These are phyloP conservation scores for Xylariaceae sp. DNA, from an alignment of 2,329 filamentous ascomycete species.

Conservation along the genomic window DNA sequence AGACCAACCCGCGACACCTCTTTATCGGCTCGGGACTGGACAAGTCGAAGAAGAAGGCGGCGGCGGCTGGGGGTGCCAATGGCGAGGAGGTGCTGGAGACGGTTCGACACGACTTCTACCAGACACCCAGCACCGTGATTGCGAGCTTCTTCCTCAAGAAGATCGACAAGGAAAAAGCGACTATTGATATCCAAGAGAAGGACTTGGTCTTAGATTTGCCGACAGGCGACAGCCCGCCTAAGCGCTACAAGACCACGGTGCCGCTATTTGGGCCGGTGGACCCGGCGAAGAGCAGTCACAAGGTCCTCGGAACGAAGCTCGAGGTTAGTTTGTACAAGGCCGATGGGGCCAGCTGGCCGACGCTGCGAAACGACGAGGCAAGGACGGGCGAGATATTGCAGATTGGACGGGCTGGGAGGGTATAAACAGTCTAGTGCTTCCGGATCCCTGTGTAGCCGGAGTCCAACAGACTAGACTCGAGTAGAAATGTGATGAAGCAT, in stretches of 20 bases:
- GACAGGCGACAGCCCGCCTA: slow-evolving; percentile 73
- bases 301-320: slow-evolving; percentile 84
- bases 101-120: slow-evolving; percentile 90
- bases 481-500: too few relatives aligned
- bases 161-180: slow-evolving; percentile 77
- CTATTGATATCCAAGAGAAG: slow-evolving; percentile 61
- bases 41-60: slow-evolving; percentile 31
- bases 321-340: slow-evolving; percentile 71
- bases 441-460: too few relatives aligned
- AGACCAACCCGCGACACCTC: slow-evolving; percentile 74
- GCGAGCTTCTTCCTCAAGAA: slow-evolving; percentile 96
- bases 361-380: slow-evolving; percentile 72
- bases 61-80: slow-evolving; percentile 15
- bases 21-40: slow-evolving; percentile 75
- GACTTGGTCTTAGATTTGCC: slow-evolving; percentile 73
- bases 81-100: slow-evolving; percentile 67
- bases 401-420: slow-evolving; percentile 71
- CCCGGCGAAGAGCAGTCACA: slow-evolving; percentile 68
- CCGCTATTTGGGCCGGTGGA: slow-evolving; percentile 76
- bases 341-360: slow-evolving; percentile 78
- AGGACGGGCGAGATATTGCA: slow-evolving; percentile 77
- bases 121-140: slow-evolving; percentile 79
- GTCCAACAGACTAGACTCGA: too few relatives aligned
- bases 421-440: slow-evolving; percentile 25
- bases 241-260: slow-evolving; percentile 72